phyloP scores from a whole-genome alignment of 2,329 filamentous ascomycete species.

The Ceratocystis lukuohia region DNA sequence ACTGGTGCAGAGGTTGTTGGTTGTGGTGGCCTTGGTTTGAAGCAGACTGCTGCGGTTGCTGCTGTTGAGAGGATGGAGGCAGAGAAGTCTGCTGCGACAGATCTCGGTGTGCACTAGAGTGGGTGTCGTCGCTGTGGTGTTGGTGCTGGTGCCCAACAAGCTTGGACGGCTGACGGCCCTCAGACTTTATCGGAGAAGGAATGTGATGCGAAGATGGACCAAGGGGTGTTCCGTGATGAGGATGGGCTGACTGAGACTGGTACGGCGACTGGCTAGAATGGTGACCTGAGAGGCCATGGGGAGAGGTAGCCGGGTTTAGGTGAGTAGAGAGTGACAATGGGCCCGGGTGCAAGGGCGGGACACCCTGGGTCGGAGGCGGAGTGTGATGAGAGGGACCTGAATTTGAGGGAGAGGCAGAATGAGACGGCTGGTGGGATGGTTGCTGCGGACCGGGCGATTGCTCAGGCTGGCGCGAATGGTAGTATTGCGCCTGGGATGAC shows the following conservation, averaged over 20 bases:
- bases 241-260: constrained; percentile 23
- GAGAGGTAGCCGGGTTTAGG: neutral
- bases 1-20: constrained; percentile 19
- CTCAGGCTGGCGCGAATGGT: neutral
- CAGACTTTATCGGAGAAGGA: constrained; percentile 6
- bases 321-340: constrained; percentile 14
- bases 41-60: constrained; percentile 24
- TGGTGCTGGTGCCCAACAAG: constrained; percentile 4
- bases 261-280: constrained; percentile 18
- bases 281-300: neutral
- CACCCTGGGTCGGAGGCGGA: neutral
- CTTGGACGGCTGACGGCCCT: constrained; percentile 7
- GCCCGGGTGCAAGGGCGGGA: neutral
- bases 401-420: neutral
- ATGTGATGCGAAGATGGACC: neutral
- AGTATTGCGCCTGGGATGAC: constrained; percentile 20
- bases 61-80: constrained; percentile 28
- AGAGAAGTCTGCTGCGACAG: constrained; percentile 26
- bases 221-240: constrained; percentile 23
- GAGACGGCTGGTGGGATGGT: neutral
- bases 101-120: constrained; percentile 14
- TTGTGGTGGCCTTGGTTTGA: neutral
- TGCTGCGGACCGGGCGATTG: neutral
- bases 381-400: neutral
- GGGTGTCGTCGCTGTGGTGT: constrained; percentile 8